Base-by-base conservation (phyloP, 129 eudicot species). In the Deinandra increscens region DNA sequence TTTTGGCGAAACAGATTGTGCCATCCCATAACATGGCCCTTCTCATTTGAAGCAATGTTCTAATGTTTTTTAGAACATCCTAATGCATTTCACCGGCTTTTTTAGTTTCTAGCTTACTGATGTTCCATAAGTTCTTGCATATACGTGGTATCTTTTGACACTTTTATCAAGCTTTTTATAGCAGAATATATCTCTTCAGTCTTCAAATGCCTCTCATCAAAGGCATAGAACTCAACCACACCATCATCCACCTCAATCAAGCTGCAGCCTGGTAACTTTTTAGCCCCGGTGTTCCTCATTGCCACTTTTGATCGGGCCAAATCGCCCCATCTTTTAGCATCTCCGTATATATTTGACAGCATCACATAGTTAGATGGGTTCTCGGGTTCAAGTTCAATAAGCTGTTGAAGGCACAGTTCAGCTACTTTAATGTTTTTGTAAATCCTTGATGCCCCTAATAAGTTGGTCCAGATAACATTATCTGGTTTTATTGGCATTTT, bases 311-410 rank as follows among this genome's bases (percentile, higher is more conserved):
- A 78, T 36, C 80, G 63, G 3, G 95, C 88, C 78, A 82, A 75
- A 62, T 72, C 84, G 12, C 77, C 81, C 97, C 89, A 87, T 75
- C 82, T 83, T 19, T 75, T 73, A 18, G 84, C 91, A 71, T 80
- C 95, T 8, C 95, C 86, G 23, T 90, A 90, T 66, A 90, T 75
- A 69, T 87, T 90, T 5, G 88, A 79, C 17, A 84, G 71, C 88
- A 87, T 82, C 15, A 87, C 91, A 64, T 84, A 81, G 44, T 87
- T 90, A 39, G 95, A 75, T 6, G 95, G 97, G 66, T 90, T 87
- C 49, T 83, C 75, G 0, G 91, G 91, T 33, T 84, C 91, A 56
- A 83, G 84, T 70, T 84, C 84, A 48, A 80, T 81, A 34, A 90
- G 85, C 0, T 59, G 73, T 71, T 79, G 53, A 67, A 87, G 91